A percentile compares a stretch with the other conserved stretches of the same genome.
Evolutionary conservation across 176 grass and related monocot genomes (phyloP).

Genomic region (Aegilops speltoides): DNA sequence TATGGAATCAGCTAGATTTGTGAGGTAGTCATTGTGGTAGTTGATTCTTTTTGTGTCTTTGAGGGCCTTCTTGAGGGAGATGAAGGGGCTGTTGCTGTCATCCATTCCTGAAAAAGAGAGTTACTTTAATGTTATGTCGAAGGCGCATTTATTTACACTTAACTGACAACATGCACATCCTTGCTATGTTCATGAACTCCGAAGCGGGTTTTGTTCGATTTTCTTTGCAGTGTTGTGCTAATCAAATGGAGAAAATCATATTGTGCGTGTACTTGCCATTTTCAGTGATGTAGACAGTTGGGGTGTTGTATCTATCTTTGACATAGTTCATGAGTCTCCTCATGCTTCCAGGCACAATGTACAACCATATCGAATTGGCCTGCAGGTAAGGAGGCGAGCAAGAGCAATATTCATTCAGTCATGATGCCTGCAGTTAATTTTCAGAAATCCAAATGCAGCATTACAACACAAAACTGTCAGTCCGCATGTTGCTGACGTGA

Average conservation of each 20-base stretch:
- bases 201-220: background rate
- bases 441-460: background rate
- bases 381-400: background rate
- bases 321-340: constrained; percentile 75
- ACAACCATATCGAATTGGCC: constrained; percentile 67
- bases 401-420: background rate
- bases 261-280: constrained; percentile 40
- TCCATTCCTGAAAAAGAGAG: constrained; percentile 44
- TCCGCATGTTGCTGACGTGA: background rate
- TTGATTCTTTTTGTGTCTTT: constrained; percentile 63
- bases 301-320: constrained; percentile 61
- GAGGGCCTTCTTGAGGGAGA: constrained; percentile 55
- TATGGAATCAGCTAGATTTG: constrained; percentile 57
- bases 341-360: constrained; percentile 68
- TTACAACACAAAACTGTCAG: background rate
- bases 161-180: background rate
- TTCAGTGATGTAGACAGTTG: constrained; percentile 70
- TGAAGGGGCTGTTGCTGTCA: constrained; percentile 63
- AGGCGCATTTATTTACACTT: background rate
- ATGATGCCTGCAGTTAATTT: background rate
- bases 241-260: background rate
- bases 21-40: constrained; percentile 63
- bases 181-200: background rate
- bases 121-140: background rate
- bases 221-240: background rate